These are phyloP conservation scores for Fistulina hepatica DNA, from an alignment of 1,284 basidiomycete species.

Conservation along the genomic window DNA sequence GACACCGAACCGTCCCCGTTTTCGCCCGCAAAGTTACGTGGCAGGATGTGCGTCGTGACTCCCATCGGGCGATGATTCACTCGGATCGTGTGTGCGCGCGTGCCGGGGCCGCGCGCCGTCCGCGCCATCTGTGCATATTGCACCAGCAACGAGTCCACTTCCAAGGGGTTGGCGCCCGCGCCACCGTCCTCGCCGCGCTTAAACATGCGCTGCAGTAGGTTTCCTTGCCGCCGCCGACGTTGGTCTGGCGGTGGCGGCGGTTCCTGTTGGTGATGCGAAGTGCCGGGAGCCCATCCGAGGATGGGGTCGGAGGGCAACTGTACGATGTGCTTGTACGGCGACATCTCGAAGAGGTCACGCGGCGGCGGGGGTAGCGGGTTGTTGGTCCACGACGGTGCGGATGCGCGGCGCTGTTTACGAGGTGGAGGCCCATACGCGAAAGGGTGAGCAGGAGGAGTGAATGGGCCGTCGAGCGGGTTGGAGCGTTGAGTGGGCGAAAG, in stretches of 20 bases:
- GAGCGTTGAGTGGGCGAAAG: neutral
- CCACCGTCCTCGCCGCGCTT: neutral
- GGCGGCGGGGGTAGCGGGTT: conserved; percentile 46
- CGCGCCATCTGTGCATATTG: neutral
- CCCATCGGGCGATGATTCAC: neutral
- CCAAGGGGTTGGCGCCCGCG: too few relatives aligned
- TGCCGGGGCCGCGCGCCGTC: neutral
- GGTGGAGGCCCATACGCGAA: neutral
- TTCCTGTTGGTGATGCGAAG: too few relatives aligned
- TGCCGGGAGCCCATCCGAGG: conserved; percentile 16
- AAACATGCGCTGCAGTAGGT: neutral
- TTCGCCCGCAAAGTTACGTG: too few relatives aligned
- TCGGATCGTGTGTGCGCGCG: neutral
- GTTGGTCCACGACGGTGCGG: neutral
- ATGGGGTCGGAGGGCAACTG: conserved; percentile 34
- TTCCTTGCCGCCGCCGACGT: neutral
- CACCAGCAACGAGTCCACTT: too few relatives aligned
- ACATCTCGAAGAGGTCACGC: conserved; percentile 35
- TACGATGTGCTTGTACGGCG: conserved; percentile 37
- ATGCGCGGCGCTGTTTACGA: neutral
- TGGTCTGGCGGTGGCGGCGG: neutral
- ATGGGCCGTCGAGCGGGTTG: neutral
- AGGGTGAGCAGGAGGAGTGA: neutral
- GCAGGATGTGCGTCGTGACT: neutral
- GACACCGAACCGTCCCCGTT: too few relatives aligned